Evolutionary conservation across 2,329 filamentous ascomycete genomes (phyloP), one percentile per base, ranked within the genome.

Genomic region (Neopestalotiopsis sp.): DNA sequence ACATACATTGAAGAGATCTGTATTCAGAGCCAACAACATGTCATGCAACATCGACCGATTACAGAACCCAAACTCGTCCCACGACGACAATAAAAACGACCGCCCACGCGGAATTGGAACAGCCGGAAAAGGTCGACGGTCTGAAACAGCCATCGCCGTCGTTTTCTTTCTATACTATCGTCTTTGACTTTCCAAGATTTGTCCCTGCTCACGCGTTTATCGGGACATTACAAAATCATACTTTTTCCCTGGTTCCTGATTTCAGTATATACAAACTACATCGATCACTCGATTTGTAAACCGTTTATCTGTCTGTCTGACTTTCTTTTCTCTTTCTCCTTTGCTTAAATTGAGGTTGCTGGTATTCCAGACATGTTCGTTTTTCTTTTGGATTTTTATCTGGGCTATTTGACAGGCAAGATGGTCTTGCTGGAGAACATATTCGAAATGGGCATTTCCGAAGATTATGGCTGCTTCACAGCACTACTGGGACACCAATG

Each of bases 331-430:
- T 67, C 42, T 45, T 67, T 59, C 28, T 45, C 24, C 40, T 60
- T 40, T 67, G 32, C 24, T 60, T 10, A 28, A 28, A 61, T 34
- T 34, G 13, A 61, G 58, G 10, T 12, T 14, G 30, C 34, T 34
- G 14, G 58, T 30, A 24, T 69, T 40, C 67, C 67, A 65, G 12
- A 52, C 14, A 65, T 42, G 24, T 68, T 68, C 57, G 38, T 72
- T 68, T 56, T n/a, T 10, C 40, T 28, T 17, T 14, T 17, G 9
- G 17, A 20, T n/a, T 38, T 20, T 34, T 10, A 13, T 28, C 24
- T 28, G 24, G 32, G 34, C 6, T 62, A 34, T 13, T 34, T 17
- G 32, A 34, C 59, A 24, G 30, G 59, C 9, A 62, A 62, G 14
- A 62, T 34, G 17, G 32, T 34, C 14, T 40, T 17, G 17, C 32